Conservation (phyloP, 257 asterid species). For the Linaria vulgaris region DNA sequence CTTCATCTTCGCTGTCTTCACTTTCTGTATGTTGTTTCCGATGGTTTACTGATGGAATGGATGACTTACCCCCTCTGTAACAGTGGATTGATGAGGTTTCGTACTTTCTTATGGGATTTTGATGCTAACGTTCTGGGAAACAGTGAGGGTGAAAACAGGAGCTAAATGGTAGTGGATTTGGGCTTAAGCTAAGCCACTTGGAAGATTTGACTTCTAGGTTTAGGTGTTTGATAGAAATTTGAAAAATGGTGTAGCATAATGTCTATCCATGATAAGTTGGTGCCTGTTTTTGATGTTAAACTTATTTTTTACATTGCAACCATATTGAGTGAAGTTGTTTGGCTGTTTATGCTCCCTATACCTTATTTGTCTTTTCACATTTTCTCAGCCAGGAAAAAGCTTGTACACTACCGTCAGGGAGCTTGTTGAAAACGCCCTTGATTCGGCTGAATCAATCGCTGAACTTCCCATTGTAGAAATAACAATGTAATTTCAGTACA, state of each 20-base stretch:
- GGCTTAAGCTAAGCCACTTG: background rate
- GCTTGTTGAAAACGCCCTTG: slow-evolving; percentile 95
- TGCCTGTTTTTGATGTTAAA: slow-evolving; percentile 11
- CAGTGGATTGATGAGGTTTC: background rate
- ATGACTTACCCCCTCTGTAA: background rate
- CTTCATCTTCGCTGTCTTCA: too few species aligned
- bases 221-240: background rate
- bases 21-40: background rate
- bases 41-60: background rate
- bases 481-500: slow-evolving; percentile 53
- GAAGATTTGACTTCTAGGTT: background rate
- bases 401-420: slow-evolving; percentile 89
- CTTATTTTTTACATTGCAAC: slow-evolving; percentile 1
- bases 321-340: slow-evolving; percentile 2
- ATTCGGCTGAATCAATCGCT: slow-evolving; percentile 85
- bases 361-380: slow-evolving; percentile 6
- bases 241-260: slow-evolving; percentile 1
- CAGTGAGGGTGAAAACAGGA: background rate
- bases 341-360: background rate
- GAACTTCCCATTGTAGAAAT: slow-evolving; percentile 81
- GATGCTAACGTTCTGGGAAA: background rate
- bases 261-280: background rate
- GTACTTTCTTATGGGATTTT: background rate
- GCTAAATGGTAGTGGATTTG: background rate
- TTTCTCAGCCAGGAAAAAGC: slow-evolving; percentile 77